Evolutionary conservation across 2,329 filamentous ascomycete species (phyloP), one percentile per base, ranked within the genome.

Genomic region (Anthostomella pinea): DNA sequence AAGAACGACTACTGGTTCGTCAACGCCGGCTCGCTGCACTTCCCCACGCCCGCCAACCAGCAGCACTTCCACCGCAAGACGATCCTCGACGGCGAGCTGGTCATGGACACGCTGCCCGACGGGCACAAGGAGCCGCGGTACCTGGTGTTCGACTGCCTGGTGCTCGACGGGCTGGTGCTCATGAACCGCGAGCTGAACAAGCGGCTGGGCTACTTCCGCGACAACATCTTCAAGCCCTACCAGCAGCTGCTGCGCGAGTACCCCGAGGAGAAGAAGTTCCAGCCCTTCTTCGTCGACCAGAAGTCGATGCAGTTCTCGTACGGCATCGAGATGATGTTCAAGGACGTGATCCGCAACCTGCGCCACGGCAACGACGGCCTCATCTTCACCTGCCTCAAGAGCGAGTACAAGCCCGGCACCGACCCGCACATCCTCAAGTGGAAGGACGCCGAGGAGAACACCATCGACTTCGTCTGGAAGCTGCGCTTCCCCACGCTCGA

Each of bases 1-100:
- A 95, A 90, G 67, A 97, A 98, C 67, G 89, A 97, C 62, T 98
- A 93, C 70, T 95, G 91, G 77, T 88, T 77, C 57, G 79, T 97
- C 43, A 76, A 78, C 19, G 72, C 76, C 43, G 69, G 69, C 35
- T 75, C 69, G 38, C 74, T 97, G 16, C 88, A 95, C 62, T 90
- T 97, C 51, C 93, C 93, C 0, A 69, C 84, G 15, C 78, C 78
- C 23, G 69, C 76, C 27, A 75, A 85, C 48, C 73, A 77, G 8
- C 65, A 71, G 27, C 73, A 70, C 10, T 96, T 87, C 60, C 89
- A 97, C 59, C 77, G 72, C 10, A 77, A 80, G 42, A 97, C 93
- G 0, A 68, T 98, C 19, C 75, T 97, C 30, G 93, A 98, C 53
- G 93, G 93, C 47, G 93, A 98, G 70, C 72, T 98, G 31, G 91